These are phyloP conservation scores for Alternaria viburni DNA, from an alignment of 2,329 filamentous ascomycete genomes.

Conservation along the genomic window DNA sequence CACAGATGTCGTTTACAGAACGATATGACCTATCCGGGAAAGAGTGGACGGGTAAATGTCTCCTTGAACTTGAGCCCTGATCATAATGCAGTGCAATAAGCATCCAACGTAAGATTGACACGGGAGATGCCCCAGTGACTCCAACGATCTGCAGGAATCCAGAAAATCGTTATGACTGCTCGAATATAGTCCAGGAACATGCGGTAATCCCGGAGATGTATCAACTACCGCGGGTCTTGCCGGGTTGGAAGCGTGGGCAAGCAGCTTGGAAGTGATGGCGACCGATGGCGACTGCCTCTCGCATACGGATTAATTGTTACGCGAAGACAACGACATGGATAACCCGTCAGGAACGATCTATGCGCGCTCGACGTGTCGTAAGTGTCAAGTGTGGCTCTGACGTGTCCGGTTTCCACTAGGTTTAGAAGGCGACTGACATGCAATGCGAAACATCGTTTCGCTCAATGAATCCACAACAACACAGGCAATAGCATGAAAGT, in stretches of 20 bases:
- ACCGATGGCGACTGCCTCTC: slow-evolving; percentile 2
- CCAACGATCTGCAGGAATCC: neutral
- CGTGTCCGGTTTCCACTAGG: slow-evolving; percentile 28
- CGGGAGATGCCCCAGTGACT: slow-evolving; percentile 7
- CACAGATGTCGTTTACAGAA: neutral
- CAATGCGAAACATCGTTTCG: slow-evolving; percentile 25
- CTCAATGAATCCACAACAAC: slow-evolving; percentile 11
- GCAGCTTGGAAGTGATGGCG: slow-evolving; percentile 10
- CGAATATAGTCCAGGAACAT: slow-evolving; percentile 5
- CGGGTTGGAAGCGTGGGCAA: slow-evolving; percentile 12
- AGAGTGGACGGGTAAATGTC: neutral
- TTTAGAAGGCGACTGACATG: slow-evolving; percentile 16
- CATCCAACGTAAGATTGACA: neutral
- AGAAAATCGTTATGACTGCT: neutral
- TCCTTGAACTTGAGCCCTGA: slow-evolving; percentile 1
- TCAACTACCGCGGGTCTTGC: neutral
- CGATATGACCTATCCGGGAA: neutral
- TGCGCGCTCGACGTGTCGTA: neutral
- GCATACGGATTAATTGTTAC: neutral
- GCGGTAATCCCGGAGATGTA: neutral
- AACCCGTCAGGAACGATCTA: slow-evolving; percentile 10
- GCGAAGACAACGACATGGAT: slow-evolving; percentile 19
- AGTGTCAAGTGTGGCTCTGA: slow-evolving; percentile 19
- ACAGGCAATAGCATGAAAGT: slow-evolving; percentile 14
- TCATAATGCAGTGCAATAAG: slow-evolving; percentile 6